Conservation (phyloP, 83 land plant genomes). For the Thuja plicata region DNA sequence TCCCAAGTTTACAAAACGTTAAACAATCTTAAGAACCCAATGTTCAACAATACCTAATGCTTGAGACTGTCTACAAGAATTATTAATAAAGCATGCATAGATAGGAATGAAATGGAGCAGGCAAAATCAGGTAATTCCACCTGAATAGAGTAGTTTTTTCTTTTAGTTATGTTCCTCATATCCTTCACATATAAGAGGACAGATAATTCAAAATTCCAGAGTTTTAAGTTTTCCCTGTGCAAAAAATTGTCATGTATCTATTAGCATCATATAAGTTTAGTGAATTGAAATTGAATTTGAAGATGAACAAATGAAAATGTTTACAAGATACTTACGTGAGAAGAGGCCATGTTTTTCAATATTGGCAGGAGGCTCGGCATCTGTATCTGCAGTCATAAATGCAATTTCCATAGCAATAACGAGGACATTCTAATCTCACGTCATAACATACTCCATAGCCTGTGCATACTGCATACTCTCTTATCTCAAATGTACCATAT, state of each 20-base stretch:
- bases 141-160: neutral
- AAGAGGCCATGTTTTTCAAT: neutral
- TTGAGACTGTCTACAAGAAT: neutral
- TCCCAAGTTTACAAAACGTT: neutral
- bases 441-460: slow-evolving; percentile 2
- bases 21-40: neutral
- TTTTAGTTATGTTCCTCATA: neutral
- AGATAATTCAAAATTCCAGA: too few species aligned
- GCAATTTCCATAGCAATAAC: slow-evolving; percentile 12
- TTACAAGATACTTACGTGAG: neutral
- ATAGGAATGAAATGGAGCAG: neutral
- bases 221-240: neutral
- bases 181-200: neutral
- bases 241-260: neutral
- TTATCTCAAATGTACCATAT: slow-evolving; percentile 2
- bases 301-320: neutral
- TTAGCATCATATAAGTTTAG: too few species aligned
- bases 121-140: neutral
- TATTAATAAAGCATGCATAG: neutral
- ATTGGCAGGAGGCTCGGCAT: slow-evolving; percentile 3
- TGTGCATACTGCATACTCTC: slow-evolving; percentile 7
- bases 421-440: slow-evolving; percentile 4
- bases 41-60: neutral
- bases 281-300: neutral
- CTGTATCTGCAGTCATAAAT: slow-evolving; percentile 1